Evolutionary conservation across 495 filamentous ascomycete genomes (phyloP).

Genomic region (Hyaloscypha hepaticicola): DNA sequence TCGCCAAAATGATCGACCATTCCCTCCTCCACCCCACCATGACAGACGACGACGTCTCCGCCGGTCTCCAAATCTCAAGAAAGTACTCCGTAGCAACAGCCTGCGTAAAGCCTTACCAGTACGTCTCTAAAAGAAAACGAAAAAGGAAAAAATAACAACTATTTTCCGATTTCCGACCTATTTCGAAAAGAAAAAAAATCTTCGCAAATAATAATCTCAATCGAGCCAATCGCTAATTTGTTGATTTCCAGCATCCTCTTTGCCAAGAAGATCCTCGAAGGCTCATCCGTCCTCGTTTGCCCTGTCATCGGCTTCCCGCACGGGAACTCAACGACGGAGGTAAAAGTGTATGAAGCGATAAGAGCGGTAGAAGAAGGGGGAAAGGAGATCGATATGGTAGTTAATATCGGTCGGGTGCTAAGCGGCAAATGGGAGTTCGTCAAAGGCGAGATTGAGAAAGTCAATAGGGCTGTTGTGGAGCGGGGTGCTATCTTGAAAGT

Average conservation of each 20-base stretch:
- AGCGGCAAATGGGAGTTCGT: constrained; percentile 57
- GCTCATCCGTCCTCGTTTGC: constrained; percentile 49
- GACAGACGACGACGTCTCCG: constrained; percentile 52
- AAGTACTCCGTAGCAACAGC: constrained; percentile 51
- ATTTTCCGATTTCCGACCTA: no score
- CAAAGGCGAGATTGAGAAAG: constrained; percentile 44
- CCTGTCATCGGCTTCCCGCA: constrained; percentile 60
- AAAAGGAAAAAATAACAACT: constrained; percentile 55
- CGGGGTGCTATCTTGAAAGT: constrained; percentile 52
- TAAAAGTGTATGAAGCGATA: constrained; percentile 52
- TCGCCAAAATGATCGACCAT: constrained; percentile 61
- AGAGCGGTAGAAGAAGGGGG: constrained; percentile 49
- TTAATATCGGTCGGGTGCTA: constrained; percentile 52
- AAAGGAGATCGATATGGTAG: constrained; percentile 58
- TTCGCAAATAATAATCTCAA: no score
- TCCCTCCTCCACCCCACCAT: constrained; percentile 60
- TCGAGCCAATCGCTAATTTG: no score
- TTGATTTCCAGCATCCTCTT: no score
- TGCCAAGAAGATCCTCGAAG: constrained; percentile 45
- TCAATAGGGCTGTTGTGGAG: constrained; percentile 46
- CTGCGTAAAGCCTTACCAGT: constrained; percentile 56
- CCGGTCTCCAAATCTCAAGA: constrained; percentile 48
- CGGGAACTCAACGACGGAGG: constrained; percentile 53
- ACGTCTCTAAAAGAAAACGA: constrained; percentile 43
- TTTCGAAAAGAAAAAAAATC: no score